phyloP scores from a whole-genome alignment of 345 rosid species.

The Turnera subulata region DNA sequence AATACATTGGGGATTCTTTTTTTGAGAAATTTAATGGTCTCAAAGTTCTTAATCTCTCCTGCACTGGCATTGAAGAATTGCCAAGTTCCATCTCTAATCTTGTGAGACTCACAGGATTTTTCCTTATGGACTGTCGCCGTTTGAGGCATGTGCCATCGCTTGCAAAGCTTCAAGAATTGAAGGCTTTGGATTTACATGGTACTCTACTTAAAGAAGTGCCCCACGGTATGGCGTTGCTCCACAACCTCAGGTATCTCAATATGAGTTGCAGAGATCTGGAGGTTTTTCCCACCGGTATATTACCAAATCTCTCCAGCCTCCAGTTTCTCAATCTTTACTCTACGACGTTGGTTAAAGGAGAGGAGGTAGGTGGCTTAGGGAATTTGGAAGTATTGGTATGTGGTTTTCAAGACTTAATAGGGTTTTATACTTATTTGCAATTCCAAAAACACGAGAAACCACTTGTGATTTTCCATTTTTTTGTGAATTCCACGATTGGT shows the following conservation, averaged over 20 bases:
- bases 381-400: constrained; percentile 7
- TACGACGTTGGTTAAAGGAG: background rate
- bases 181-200: background rate
- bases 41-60: constrained; percentile 20
- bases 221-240: background rate
- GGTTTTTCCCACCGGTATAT: background rate
- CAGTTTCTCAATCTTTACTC: background rate
- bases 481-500: background rate
- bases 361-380: constrained; percentile 4
- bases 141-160: background rate
- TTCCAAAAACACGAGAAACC: background rate
- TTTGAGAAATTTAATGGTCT: constrained; percentile 5
- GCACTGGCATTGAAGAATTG: background rate
- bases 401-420: background rate
- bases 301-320: background rate
- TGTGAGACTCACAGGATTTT: background rate
- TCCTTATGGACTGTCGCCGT: background rate
- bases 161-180: background rate
- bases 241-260: background rate
- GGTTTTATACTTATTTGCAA: background rate
- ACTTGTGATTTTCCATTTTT: fast-evolving
- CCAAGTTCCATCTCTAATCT: constrained; percentile 7
- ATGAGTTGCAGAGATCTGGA: background rate
- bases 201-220: background rate
- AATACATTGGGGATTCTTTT: constrained; percentile 7